Evolutionary conservation across 1,139 yeast species (phyloP).

Genomic region (Saccharomycopsis hybrid): DNA sequence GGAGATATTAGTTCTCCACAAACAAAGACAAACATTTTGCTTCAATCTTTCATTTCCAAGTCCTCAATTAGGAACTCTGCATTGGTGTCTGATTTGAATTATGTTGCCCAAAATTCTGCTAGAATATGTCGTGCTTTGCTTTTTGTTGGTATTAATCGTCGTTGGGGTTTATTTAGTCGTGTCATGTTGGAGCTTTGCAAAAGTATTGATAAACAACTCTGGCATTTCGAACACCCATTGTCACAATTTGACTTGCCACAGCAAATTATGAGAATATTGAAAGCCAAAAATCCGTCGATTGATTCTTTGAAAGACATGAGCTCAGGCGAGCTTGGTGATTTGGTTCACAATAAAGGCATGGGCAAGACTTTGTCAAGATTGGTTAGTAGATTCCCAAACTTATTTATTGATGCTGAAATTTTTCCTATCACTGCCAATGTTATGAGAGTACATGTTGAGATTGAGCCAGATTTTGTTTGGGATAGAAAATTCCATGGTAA

Average conservation of each 20-base stretch:
- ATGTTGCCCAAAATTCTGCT: slow-evolving; percentile 92
- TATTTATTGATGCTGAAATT: slow-evolving; percentile 72
- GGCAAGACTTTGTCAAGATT: slow-evolving; percentile 58
- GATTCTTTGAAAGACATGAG: slow-evolving; percentile 70
- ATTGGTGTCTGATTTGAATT: slow-evolving; percentile 76
- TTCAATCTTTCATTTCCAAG: slow-evolving; percentile 84
- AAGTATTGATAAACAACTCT: slow-evolving; percentile 72
- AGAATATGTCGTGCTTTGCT: slow-evolving; percentile 90
- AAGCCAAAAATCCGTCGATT: slow-evolving; percentile 60
- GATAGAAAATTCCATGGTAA: slow-evolving; percentile 75
- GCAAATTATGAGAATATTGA: slow-evolving; percentile 55
- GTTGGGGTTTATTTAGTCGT: slow-evolving; percentile 82
- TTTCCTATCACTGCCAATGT: slow-evolving; percentile 88
- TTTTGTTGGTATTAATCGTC: slow-evolving; percentile 73
- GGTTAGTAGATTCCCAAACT: slow-evolving; percentile 66
- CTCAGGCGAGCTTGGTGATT: slow-evolving; percentile 74
- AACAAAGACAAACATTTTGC: slow-evolving; percentile 79
- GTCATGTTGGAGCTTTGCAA: slow-evolving; percentile 76
- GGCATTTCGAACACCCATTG: slow-evolving; percentile 92
- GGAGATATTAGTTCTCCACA: slow-evolving; percentile 71
- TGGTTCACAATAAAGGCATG: slow-evolving; percentile 74
- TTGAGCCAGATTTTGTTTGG: slow-evolving; percentile 81
- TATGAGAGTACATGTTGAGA: slow-evolving; percentile 65
- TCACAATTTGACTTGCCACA: slow-evolving; percentile 79
- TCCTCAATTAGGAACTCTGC: slow-evolving; percentile 72